A percentile compares a stretch with the other conserved stretches of the same genome.
Evolutionary conservation across 1,284 basidiomycete species (phyloP).

Genomic region (Neolentinus lepideus): DNA sequence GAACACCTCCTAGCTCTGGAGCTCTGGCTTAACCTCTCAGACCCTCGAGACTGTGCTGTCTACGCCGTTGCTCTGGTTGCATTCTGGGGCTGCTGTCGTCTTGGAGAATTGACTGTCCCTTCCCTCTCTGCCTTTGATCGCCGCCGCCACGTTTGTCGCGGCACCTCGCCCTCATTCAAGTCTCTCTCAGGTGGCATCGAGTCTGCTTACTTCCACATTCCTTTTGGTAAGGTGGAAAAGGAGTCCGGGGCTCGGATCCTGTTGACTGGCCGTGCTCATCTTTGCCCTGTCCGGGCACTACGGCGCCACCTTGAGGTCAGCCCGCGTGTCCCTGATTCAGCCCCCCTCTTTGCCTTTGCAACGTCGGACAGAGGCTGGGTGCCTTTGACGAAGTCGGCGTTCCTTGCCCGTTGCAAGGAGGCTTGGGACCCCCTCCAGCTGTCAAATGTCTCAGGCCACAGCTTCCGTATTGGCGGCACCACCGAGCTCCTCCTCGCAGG

Average conservation of each 20-base stretch:
- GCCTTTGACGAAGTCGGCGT: background rate
- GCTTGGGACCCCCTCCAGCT: background rate
- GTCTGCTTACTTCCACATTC: conserved; percentile 14
- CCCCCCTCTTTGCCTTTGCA: background rate
- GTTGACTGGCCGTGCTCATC: conserved; percentile 13
- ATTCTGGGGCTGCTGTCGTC: conserved; percentile 21
- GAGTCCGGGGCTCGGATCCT: conserved; percentile 15
- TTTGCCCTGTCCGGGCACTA: conserved; percentile 19
- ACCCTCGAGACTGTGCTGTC: conserved; percentile 15
- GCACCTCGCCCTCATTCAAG: background rate
- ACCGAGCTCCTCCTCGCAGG: background rate
- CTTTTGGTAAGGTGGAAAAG: conserved; percentile 24
- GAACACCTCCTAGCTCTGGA: conserved; percentile 16
- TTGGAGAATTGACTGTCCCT: conserved; percentile 19
- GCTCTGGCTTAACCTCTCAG: conserved; percentile 8
- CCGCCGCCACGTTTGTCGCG: conserved; percentile 11
- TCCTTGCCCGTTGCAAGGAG: background rate
- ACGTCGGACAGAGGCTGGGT: background rate
- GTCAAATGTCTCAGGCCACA: background rate
- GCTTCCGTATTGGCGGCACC: background rate
- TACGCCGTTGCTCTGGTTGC: conserved; percentile 17
- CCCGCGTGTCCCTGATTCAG: background rate
- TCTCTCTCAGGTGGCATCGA: background rate
- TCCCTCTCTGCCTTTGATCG: conserved; percentile 10
- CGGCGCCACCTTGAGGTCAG: conserved; percentile 17